Conservation (phyloP, 225 moss, liverwort and hornwort species). For the Thuidium tamariscinum region DNA sequence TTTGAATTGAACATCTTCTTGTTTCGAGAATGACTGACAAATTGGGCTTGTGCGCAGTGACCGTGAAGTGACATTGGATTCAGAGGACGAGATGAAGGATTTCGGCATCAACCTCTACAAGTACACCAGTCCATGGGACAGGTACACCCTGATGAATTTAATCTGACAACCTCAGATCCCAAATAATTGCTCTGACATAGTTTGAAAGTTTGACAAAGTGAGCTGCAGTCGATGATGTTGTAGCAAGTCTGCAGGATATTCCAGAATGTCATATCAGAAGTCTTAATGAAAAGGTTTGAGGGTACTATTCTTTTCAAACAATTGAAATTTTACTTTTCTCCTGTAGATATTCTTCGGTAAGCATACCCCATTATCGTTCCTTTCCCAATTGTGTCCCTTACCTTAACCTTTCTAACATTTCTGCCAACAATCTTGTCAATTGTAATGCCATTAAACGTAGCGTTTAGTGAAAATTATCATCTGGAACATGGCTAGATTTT, state of each 20-base stretch:
- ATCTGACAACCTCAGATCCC: background rate
- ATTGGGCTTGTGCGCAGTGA: slow-evolving; percentile 4
- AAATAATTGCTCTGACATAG: background rate
- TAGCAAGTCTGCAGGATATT: background rate
- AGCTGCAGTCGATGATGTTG: background rate
- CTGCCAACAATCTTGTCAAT: background rate
- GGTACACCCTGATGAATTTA: background rate
- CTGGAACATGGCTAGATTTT: background rate
- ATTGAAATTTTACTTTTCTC: background rate
- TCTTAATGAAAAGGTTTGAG: too few relatives aligned
- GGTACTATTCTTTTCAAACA: too few relatives aligned
- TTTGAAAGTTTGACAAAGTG: background rate
- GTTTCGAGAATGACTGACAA: background rate
- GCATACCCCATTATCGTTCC: background rate
- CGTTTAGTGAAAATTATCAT: background rate
- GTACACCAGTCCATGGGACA: slow-evolving; percentile 42
- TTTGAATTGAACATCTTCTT: background rate
- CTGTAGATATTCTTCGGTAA: background rate
- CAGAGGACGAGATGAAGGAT: slow-evolving; percentile 8
- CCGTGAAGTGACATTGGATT: slow-evolving; percentile 31
- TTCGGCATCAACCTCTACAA: slow-evolving; percentile 11
- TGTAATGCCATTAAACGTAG: background rate
- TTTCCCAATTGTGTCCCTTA: background rate
- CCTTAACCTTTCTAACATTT: background rate
- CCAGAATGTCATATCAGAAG: background rate